Conservation (phyloP, 495 filamentous ascomycete genomes). For the Rhizodiscina lignyota region DNA sequence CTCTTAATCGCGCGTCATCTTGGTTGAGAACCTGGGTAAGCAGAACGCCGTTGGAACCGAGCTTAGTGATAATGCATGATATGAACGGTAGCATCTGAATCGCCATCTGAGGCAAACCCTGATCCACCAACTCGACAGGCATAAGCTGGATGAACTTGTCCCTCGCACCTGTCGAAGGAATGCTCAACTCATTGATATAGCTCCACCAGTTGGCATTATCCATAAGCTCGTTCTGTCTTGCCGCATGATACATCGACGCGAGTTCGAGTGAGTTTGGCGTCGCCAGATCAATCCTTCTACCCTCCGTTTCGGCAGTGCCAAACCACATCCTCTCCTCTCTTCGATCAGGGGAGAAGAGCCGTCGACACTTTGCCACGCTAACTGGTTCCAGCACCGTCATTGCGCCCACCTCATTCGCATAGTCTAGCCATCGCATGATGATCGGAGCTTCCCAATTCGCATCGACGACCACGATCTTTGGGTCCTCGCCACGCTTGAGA, state of each 20-base stretch:
- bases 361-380: slow-evolving; percentile 54
- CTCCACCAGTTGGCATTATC: slow-evolving; percentile 58
- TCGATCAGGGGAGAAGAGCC: slow-evolving; percentile 40
- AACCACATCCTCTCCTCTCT: too few species aligned
- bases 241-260: slow-evolving; percentile 50
- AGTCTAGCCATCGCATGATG: slow-evolving; percentile 42
- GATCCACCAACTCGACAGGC: slow-evolving; percentile 44
- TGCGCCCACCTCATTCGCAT: slow-evolving; percentile 34
- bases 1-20: slow-evolving; percentile 46
- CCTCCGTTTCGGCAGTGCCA: too few species aligned
- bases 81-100: slow-evolving; percentile 81
- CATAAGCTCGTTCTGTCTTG: slow-evolving; percentile 45
- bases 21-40: slow-evolving; percentile 49
- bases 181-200: slow-evolving; percentile 56
- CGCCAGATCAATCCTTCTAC: slow-evolving; percentile 48
- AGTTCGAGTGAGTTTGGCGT: slow-evolving; percentile 78
- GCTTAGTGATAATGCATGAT: slow-evolving; percentile 66
- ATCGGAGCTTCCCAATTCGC: slow-evolving; percentile 58
- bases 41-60: slow-evolving; percentile 66
- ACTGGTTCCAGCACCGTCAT: slow-evolving; percentile 85
- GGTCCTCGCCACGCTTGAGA: too few species aligned
- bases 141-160: slow-evolving; percentile 23
- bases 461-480: slow-evolving; percentile 65
- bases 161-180: slow-evolving; percentile 27
- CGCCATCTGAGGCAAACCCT: slow-evolving; percentile 64